Percentiles rank a stretch among this genome's conserved stretches.
Evolutionary conservation across 2,329 filamentous ascomycete genomes (phyloP).

Genomic region (Fusarium subtropicale): DNA sequence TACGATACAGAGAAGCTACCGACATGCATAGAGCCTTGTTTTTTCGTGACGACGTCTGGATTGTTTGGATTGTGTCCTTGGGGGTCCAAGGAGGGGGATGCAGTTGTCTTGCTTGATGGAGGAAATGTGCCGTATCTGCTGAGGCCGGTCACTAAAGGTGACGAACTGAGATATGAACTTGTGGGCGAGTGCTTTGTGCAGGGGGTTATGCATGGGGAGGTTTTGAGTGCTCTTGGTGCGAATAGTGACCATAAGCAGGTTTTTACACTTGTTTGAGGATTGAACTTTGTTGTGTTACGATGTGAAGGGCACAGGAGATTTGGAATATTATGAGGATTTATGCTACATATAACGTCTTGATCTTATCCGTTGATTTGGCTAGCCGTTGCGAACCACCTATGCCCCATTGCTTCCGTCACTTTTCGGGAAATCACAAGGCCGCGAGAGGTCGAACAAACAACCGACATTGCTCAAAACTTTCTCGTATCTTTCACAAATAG

Average conservation of each 20-base stretch:
- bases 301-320: too few species aligned
- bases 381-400: too few species aligned
- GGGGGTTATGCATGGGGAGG: slow-evolving; percentile 32
- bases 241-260: background rate
- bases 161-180: background rate
- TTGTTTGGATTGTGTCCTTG: slow-evolving; percentile 32
- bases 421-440: too few species aligned
- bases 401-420: too few species aligned
- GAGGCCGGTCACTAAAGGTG: background rate
- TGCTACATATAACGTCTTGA: too few species aligned
- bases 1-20: slow-evolving; percentile 16
- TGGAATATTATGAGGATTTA: too few species aligned
- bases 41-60: slow-evolving; percentile 20
- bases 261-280: slow-evolving; percentile 5
- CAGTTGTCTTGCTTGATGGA: slow-evolving; percentile 20
- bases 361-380: too few species aligned
- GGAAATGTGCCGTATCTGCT: slow-evolving; percentile 32
- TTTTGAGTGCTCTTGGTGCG: background rate
- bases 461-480: too few species aligned
- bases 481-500: too few species aligned
- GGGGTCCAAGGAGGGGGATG: slow-evolving; percentile 22
- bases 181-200: slow-evolving; percentile 29
- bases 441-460: too few species aligned
- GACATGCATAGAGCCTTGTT: slow-evolving; percentile 17
- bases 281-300: too few species aligned